phyloP scores from a whole-genome alignment of 108 stramenopile genomes.

The Licmophora abbreviata region DNA sequence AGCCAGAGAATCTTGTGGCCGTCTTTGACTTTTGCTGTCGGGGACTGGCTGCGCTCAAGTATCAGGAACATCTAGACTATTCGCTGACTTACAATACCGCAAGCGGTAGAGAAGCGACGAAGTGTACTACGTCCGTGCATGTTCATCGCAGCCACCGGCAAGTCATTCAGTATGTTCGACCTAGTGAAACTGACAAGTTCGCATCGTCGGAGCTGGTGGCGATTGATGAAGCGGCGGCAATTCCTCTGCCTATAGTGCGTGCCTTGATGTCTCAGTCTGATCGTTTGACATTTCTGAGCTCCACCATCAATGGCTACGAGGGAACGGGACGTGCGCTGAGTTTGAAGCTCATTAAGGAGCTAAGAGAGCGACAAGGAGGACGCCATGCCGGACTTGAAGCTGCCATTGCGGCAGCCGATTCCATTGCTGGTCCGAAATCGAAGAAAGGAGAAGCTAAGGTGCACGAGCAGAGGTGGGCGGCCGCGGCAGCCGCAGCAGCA shows the following conservation, averaged over 20 bases:
- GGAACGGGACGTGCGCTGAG: slow-evolving; percentile 96
- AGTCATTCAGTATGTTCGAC: slow-evolving; percentile 85
- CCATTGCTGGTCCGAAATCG: slow-evolving; percentile 54
- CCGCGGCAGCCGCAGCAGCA: slow-evolving; percentile 60
- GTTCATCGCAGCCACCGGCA: slow-evolving; percentile 89
- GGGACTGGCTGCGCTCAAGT: slow-evolving; percentile 92
- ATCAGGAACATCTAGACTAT: slow-evolving; percentile 97
- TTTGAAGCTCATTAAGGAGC: slow-evolving; percentile 94
- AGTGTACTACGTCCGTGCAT: slow-evolving; percentile 81
- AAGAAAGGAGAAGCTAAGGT: slow-evolving; percentile 89
- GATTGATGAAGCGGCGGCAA: slow-evolving; percentile 99
- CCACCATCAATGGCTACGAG: slow-evolving; percentile 99
- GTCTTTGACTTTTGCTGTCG: slow-evolving; percentile 95
- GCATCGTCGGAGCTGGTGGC: slow-evolving; percentile 94
- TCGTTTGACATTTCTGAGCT: slow-evolving; percentile 89
- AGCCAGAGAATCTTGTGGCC: slow-evolving; percentile 94
- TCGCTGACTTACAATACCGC: slow-evolving; percentile 70
- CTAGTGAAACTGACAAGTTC: slow-evolving; percentile 83
- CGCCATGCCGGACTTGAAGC: slow-evolving; percentile 33
- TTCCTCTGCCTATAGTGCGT: slow-evolving; percentile 93
- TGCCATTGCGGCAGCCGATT: slow-evolving; percentile 54
- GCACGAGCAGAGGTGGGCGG: slow-evolving; percentile 86
- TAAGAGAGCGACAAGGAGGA: slow-evolving; percentile 73
- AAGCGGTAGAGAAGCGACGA: slow-evolving; percentile 68
- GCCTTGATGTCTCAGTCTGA: slow-evolving; percentile 66